Evolutionary conservation across 371 early-diverging fungal species (phyloP), one percentile per base, ranked within the genome.

Genomic region (Rhizopus arrhizus): DNA sequence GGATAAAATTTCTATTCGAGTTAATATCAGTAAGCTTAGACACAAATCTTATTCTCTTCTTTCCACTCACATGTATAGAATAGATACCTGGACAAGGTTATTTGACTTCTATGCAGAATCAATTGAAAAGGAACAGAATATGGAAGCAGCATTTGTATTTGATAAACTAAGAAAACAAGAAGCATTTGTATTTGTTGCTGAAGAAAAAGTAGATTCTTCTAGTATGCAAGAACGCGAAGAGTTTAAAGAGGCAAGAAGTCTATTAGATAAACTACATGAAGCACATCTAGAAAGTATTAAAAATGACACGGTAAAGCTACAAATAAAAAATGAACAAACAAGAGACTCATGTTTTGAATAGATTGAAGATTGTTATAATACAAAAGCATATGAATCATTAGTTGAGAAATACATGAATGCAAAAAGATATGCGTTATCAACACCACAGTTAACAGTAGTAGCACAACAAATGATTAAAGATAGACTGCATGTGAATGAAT

Each of bases 1-100:
- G 70, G 62, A 62, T 4, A 59, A 61, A 15, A 40, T 56, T 8
- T 55, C 50, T 33, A 65, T 69, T n/a, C 45, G 70, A 29, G 65
- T 69, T 0, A 52, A 62, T 5, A 46, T 22, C 43, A 60, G 70
- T 65, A 69, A 34, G 22, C 22, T 22, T 22, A 22, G 22, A 22
- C 22, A 42, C 11, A 52, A 36, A 34, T 31, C 3, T 13, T 9
- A 55, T 4, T 28, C 11, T 42, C 15, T 1, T 31, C 7, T 33
- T 38, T 12, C n/a, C 28, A 28, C 35, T 29, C 22, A 7, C 33
- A 29, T 9, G 5, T 38, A 3, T 8, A n/a, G 1, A 12, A 3
- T 59, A 69, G 65, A 53, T 12, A 42, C 51, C 13, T 69, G 58
- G 51, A 38, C 16, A 1, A 7, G 0, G 0, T 22, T 69, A 16